Evolutionary conservation across 2,329 filamentous ascomycete genomes (phyloP).

Genomic region (Colletotrichum melonis): DNA sequence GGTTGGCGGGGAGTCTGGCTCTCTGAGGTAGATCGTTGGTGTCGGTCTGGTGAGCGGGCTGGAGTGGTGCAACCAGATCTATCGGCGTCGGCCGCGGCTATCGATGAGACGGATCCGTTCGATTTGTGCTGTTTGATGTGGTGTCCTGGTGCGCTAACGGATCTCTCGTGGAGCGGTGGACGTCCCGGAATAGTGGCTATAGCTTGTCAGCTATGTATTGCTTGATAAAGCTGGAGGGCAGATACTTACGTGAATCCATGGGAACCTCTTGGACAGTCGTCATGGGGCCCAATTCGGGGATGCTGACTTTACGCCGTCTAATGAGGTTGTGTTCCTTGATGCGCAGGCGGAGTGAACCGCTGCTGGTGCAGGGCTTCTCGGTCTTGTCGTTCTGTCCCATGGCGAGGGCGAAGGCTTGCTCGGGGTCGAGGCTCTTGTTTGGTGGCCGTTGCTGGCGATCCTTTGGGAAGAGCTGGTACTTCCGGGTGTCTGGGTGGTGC

Average conservation of each 20-base stretch:
- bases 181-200: constrained; percentile 75
- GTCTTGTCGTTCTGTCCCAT: constrained; percentile 55
- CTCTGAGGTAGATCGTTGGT: constrained; percentile 35
- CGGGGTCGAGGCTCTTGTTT: constrained; percentile 60
- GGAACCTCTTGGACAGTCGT: constrained; percentile 74
- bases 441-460: constrained; percentile 57
- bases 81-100: constrained; percentile 39
- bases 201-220: constrained; percentile 14
- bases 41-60: constrained; percentile 26
- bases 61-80: background rate
- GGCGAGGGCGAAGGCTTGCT: constrained; percentile 59
- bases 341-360: constrained; percentile 59
- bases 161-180: constrained; percentile 72
- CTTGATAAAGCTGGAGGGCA: background rate
- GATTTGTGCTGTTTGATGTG: constrained; percentile 59
- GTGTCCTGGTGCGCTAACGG: constrained; percentile 69
- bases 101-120: constrained; percentile 47
- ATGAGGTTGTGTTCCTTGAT: constrained; percentile 68
- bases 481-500: constrained; percentile 65
- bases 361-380: constrained; percentile 50
- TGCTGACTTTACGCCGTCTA: constrained; percentile 71
- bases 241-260: constrained; percentile 76
- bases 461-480: constrained; percentile 71
- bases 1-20: constrained; percentile 40
- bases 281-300: constrained; percentile 74